Evolutionary conservation across 139 green algal genomes (phyloP), one percentile per base, ranked within the genome.

Genomic region (Chlorella sp.): DNA sequence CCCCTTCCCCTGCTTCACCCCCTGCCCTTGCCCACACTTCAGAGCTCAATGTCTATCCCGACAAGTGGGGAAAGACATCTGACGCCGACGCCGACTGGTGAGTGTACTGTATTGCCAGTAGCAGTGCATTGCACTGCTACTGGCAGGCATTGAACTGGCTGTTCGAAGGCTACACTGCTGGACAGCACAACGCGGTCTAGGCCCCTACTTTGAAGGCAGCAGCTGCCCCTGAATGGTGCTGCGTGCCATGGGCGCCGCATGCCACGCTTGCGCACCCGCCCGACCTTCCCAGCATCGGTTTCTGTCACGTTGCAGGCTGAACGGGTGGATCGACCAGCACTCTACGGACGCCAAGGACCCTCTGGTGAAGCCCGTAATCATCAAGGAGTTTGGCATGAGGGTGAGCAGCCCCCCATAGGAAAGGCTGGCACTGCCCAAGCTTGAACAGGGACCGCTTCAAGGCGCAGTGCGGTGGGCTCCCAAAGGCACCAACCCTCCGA

Each of bases 41-140:
- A 83, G 40, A 87, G 53, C 90, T 95, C 79, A 94, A 95, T 83
- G 42, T 89, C 1, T 95, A 94, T 80, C 82, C 87, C 9, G 93
- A 95, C 80, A 91, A 90, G 73, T 95, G 93, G 92, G n/a, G n/a
- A n/a, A n/a, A n/a, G n/a, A n/a, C n/a, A n/a, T n/a, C n/a, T n/a
- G n/a, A n/a, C n/a, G n/a, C n/a, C n/a, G n/a, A n/a, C n/a, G n/a
- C n/a, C n/a, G n/a, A n/a, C n/a, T n/a, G n/a, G n/a, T n/a, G n/a
- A n/a, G n/a, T n/a, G n/a, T n/a, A n/a, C n/a, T n/a, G n/a, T n/a
- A n/a, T n/a, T n/a, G n/a, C n/a, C n/a, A n/a, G n/a, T n/a, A n/a
- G n/a, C n/a, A n/a, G n/a, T n/a, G n/a, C n/a, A n/a, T n/a, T n/a
- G n/a, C n/a, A n/a, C n/a, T n/a, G n/a, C n/a, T n/a, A n/a, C n/a